Evolutionary conservation across 108 stramenopile species (phyloP).

Genomic region (Cyclotella cryptica): DNA sequence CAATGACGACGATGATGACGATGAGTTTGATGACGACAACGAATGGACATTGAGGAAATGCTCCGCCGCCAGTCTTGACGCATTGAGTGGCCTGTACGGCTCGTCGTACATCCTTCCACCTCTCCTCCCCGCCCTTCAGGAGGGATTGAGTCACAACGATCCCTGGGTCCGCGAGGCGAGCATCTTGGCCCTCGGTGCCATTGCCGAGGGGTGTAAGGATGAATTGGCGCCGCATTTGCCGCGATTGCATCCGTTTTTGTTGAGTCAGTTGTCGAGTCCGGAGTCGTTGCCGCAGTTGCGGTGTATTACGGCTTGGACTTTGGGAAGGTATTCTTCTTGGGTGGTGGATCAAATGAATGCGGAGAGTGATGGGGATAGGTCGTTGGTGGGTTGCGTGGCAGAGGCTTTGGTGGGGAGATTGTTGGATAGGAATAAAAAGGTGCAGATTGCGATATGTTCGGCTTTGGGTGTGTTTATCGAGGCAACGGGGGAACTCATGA

Average conservation of each 20-base stretch:
- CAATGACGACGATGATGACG: conserved; percentile 67
- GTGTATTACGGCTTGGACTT: conserved; percentile 87
- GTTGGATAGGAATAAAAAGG: conserved; percentile 79
- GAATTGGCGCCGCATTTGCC: conserved; percentile 78
- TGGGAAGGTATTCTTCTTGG: conserved; percentile 85
- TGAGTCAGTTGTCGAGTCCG: conserved; percentile 66
- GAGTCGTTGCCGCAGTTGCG: conserved; percentile 80
- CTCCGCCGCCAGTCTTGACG: conserved; percentile 88
- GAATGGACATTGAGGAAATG: conserved; percentile 92
- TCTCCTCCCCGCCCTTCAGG: conserved; percentile 82
- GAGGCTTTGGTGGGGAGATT: conserved; percentile 75
- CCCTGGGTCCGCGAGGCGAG: conserved; percentile 93
- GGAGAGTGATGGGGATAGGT: conserved; percentile 53
- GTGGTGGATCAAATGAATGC: conserved; percentile 77
- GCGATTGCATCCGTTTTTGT: conserved; percentile 82
- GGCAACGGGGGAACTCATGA: conserved; percentile 81
- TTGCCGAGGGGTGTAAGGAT: conserved; percentile 86
- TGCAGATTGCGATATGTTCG: conserved; percentile 87
- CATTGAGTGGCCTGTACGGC: conserved; percentile 75
- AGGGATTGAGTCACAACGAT: conserved; percentile 67
- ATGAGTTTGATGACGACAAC: conserved; percentile 81
- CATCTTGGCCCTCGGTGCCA: conserved; percentile 90
- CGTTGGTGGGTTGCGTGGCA: conserved; percentile 74
- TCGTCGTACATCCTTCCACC: conserved; percentile 70
- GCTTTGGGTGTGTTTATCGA: conserved; percentile 87